Evolutionary conservation across 1,284 basidiomycete species (phyloP).

Genomic region (Sporisorium reilianum): DNA sequence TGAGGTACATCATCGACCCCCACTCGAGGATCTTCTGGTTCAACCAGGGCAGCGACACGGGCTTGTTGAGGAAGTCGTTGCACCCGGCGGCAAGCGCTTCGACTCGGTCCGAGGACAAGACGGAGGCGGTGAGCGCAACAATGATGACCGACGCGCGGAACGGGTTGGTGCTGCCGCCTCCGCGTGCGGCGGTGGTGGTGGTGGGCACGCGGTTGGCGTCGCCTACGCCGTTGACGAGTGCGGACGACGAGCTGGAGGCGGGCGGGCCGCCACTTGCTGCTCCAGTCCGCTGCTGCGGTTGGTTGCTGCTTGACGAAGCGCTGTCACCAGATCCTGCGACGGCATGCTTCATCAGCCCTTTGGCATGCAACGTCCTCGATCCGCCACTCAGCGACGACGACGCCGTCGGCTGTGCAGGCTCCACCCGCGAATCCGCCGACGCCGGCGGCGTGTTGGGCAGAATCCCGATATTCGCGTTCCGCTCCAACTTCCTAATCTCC

Average conservation of each 20-base stretch:
- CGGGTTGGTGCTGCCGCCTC: slow-evolving; percentile 65
- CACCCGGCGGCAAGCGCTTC: slow-evolving; percentile 96
- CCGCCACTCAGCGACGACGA: slow-evolving; percentile 9
- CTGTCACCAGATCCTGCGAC: slow-evolving; percentile 10
- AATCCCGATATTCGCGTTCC: slow-evolving; percentile 76
- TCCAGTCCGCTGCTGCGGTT: background rate
- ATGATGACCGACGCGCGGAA: slow-evolving; percentile 97
- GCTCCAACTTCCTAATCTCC: slow-evolving; percentile 90
- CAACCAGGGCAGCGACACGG: slow-evolving; percentile 92
- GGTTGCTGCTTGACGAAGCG: background rate
- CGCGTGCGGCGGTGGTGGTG: background rate
- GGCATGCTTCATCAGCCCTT: slow-evolving; percentile 29
- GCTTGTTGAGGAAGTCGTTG: slow-evolving; percentile 98
- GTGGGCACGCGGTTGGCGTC: slow-evolving; percentile 1
- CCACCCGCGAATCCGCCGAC: slow-evolving; percentile 18
- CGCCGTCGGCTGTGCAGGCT: background rate
- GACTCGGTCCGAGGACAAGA: slow-evolving; percentile 92
- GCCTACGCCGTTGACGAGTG: slow-evolving; percentile 15
- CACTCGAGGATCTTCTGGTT: slow-evolving; percentile 99
- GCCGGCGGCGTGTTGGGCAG: slow-evolving; percentile 76
- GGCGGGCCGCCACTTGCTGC: background rate
- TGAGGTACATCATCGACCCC: slow-evolving; percentile 74
- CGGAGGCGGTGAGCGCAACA: slow-evolving; percentile 93
- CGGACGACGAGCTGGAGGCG: slow-evolving; percentile 13
- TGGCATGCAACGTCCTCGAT: slow-evolving; percentile 22